Percentiles rank a stretch among this genome's conserved stretches.
phyloP scores from a whole-genome alignment of 164 flowering plant genomes.

The Berberis thunbergii region DNA sequence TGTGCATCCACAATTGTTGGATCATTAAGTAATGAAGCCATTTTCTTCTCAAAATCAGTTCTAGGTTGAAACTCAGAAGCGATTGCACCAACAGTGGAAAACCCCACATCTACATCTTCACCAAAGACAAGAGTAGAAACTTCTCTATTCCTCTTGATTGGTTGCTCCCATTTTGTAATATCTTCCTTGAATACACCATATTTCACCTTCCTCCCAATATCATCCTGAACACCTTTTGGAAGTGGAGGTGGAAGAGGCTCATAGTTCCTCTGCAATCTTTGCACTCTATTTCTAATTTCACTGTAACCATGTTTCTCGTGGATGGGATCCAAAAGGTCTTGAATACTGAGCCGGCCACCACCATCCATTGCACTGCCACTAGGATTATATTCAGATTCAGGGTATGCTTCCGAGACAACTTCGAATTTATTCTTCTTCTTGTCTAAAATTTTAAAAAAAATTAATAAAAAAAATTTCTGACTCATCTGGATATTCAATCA shows the following conservation, averaged over 20 bases:
- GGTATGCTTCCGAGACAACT: conserved; percentile 50
- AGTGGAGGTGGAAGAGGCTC: conserved; percentile 59
- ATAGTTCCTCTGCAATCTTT: conserved; percentile 39
- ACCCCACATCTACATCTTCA: conserved; percentile 37
- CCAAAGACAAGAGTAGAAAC: conserved; percentile 67
- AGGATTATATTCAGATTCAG: conserved; percentile 73
- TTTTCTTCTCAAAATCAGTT: conserved; percentile 78
- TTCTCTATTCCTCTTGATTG: conserved; percentile 75
- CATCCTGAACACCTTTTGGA: conserved; percentile 48
- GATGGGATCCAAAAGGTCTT: conserved; percentile 72
- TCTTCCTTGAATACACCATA: conserved; percentile 60
- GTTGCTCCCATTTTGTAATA: conserved; percentile 61
- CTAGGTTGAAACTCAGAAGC: conserved; percentile 79
- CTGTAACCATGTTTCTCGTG: conserved; percentile 48
- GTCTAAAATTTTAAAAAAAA: conserved; percentile 24
- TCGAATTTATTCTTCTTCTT: conserved; percentile 33
- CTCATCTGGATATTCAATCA: neutral
- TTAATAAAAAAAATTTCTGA: neutral
- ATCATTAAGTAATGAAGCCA: conserved; percentile 50
- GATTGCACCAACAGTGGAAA: conserved; percentile 83
- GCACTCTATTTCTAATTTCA: conserved; percentile 48
- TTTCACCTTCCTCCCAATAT: conserved; percentile 52
- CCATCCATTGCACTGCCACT: conserved; percentile 56
- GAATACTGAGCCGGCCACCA: conserved; percentile 39
- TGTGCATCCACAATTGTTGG: conserved; percentile 64